phyloP scores from a whole-genome alignment of 2,329 filamentous ascomycete genomes.

The Cadophora sp. region DNA sequence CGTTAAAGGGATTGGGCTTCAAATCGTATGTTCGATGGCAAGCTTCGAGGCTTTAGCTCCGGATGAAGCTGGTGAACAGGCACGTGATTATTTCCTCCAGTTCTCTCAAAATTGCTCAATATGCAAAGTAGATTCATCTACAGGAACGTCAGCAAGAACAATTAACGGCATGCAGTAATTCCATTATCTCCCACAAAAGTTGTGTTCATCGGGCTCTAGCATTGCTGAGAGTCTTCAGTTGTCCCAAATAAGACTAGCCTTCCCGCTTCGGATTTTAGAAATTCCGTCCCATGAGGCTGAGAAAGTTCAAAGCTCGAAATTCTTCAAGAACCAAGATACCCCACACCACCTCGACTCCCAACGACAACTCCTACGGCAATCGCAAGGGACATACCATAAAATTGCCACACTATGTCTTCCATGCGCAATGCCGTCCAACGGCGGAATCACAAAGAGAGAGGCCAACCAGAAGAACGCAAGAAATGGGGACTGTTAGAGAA shows the following conservation, averaged over 20 bases:
- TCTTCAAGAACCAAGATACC: conserved; percentile 20
- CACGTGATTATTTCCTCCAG: background rate
- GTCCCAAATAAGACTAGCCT: conserved; percentile 8
- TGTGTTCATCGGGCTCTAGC: no score
- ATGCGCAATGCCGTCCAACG: conserved; percentile 73
- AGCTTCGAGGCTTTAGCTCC: conserved; percentile 3
- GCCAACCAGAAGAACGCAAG: conserved; percentile 81
- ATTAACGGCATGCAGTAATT: background rate
- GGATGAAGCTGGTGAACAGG: background rate
- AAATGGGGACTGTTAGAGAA: conserved; percentile 95
- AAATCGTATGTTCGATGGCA: conserved; percentile 27
- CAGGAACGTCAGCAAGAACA: background rate
- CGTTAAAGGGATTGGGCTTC: conserved; percentile 4
- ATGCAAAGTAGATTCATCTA: background rate
- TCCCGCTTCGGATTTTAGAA: background rate
- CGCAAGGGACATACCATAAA: background rate
- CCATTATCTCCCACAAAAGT: background rate
- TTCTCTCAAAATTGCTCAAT: conserved; percentile 1
- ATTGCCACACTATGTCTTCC: conserved; percentile 56
- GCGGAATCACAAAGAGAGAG: conserved; percentile 88
- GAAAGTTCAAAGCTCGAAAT: conserved; percentile 14
- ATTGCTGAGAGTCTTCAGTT: background rate
- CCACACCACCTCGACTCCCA: background rate
- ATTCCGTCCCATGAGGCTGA: conserved; percentile 17
- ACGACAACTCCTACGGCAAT: background rate